These are phyloP conservation scores for Aspergillus hiratsukae DNA, from an alignment of 2,329 filamentous ascomycete genomes.

Conservation along the genomic window DNA sequence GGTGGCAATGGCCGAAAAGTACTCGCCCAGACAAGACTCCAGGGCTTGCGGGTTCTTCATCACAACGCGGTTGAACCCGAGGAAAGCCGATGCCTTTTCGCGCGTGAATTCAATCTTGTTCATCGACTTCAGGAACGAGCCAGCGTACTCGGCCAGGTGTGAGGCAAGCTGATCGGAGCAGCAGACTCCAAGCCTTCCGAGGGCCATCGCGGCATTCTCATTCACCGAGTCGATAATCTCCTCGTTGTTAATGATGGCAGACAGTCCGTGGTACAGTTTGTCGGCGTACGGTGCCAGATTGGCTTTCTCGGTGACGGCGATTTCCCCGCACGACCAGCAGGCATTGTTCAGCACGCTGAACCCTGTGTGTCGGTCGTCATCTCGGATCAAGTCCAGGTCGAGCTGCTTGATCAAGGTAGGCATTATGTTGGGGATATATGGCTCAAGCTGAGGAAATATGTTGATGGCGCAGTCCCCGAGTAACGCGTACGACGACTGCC, in stretches of 20 bases:
- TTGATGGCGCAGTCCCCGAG: conserved; percentile 93
- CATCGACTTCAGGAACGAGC: conserved; percentile 77
- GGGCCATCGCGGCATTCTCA: conserved; percentile 90
- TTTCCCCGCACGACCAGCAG: conserved; percentile 94
- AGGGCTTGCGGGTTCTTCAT: conserved; percentile 85
- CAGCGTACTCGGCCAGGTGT: conserved; percentile 73
- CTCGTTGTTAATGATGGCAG: conserved; percentile 78
- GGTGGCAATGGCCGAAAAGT: conserved; percentile 77
- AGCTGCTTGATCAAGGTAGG: conserved; percentile 80
- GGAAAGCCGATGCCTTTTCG: conserved; percentile 90
- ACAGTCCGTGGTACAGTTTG: conserved; percentile 69
- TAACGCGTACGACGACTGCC: conserved; percentile 91
- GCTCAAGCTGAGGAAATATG: conserved; percentile 75
- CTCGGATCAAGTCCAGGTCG: conserved; percentile 69
- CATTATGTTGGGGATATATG: conserved; percentile 67
- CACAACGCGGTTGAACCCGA: conserved; percentile 82
- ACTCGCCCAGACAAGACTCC: conserved; percentile 76
- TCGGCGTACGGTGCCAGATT: conserved; percentile 73
- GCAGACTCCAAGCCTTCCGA: conserved; percentile 79
- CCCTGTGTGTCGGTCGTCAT: conserved; percentile 76
- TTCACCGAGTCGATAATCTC: conserved; percentile 80
- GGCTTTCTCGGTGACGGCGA: conserved; percentile 70
- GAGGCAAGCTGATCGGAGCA: conserved; percentile 73
- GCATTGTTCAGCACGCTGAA: conserved; percentile 98
- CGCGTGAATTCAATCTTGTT: conserved; percentile 80